Conservation (phyloP, 345 rosid species). For the Aethionema arabicum region DNA sequence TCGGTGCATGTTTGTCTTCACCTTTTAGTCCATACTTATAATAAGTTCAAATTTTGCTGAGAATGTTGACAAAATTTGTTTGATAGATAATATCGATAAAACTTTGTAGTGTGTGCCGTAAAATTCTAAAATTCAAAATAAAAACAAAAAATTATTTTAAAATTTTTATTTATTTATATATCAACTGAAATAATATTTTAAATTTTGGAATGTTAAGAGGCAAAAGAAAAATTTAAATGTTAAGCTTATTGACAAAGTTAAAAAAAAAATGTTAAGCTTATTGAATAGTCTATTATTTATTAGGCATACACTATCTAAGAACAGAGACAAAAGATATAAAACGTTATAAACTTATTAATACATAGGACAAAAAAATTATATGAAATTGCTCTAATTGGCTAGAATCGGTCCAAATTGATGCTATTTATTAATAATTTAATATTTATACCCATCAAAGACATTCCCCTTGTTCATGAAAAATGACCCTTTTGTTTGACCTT, state of each 20-base stretch:
- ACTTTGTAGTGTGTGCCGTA: conserved; percentile 29
- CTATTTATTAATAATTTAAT: not conserved
- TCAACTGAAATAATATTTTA: too few relatives aligned
- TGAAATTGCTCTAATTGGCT: not conserved
- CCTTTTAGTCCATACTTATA: conserved; percentile 22
- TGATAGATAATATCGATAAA: conserved; percentile 1
- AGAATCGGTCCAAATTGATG: conserved; percentile 17
- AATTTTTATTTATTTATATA: too few relatives aligned
- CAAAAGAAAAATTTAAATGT: too few relatives aligned
- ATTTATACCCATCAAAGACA: conserved; percentile 21
- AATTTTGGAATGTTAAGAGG: too few relatives aligned
- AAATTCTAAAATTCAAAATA: not conserved
- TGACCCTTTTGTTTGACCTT: not conserved
- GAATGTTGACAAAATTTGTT: conserved; percentile 8
- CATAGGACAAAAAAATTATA: conserved; percentile 14
- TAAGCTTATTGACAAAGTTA: too few relatives aligned
- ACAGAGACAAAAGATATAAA: conserved; percentile 18
- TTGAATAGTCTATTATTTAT: too few relatives aligned
- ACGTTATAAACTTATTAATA: conserved; percentile 3
- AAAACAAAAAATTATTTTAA: too few relatives aligned
- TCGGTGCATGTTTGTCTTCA: conserved; percentile 23
- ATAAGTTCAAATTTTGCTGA: conserved; percentile 17
- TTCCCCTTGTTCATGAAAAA: conserved; percentile 11
- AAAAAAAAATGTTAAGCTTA: too few relatives aligned
- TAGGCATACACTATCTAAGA: too few relatives aligned